Percentiles rank a stretch among this genome's conserved stretches.
Evolutionary conservation across 139 green algal genomes (phyloP).

Genomic region (Mesotaenium endlicherianum): DNA sequence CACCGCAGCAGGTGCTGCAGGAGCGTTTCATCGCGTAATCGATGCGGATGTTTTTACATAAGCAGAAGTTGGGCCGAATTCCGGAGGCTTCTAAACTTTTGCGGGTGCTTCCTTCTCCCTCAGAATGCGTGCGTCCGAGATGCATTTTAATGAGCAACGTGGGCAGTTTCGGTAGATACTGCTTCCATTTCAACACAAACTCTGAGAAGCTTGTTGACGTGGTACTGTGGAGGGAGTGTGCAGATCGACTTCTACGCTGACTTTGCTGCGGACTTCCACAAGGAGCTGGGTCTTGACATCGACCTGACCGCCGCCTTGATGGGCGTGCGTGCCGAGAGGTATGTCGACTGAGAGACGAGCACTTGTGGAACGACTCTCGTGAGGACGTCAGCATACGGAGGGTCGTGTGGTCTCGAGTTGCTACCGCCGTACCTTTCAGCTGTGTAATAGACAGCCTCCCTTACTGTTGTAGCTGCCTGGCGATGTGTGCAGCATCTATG

Average conservation of each 20-base stretch:
- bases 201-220: too few species aligned
- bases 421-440: not conserved
- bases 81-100: too few species aligned
- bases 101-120: too few species aligned
- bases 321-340: slow-evolving; percentile 10
- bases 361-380: not conserved
- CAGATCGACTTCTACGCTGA: slow-evolving; percentile 48
- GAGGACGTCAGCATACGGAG: not conserved
- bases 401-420: not conserved
- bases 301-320: slow-evolving; percentile 18
- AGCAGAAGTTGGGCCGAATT: too few species aligned
- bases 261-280: slow-evolving; percentile 36
- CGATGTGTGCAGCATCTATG: not conserved
- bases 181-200: too few species aligned
- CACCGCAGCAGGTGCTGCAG: too few species aligned
- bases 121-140: too few species aligned
- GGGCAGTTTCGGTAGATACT: too few species aligned
- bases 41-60: too few species aligned
- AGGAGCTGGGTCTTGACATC: slow-evolving; percentile 23
- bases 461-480: not conserved
- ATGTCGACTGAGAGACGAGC: not conserved
- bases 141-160: too few species aligned
- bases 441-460: not conserved
- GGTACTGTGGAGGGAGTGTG: too few species aligned
- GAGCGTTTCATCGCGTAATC: too few species aligned